Evolutionary conservation across 345 rosid genomes (phyloP), one percentile per base, ranked within the genome.

Genomic region (Sonneratia caseolaris): DNA sequence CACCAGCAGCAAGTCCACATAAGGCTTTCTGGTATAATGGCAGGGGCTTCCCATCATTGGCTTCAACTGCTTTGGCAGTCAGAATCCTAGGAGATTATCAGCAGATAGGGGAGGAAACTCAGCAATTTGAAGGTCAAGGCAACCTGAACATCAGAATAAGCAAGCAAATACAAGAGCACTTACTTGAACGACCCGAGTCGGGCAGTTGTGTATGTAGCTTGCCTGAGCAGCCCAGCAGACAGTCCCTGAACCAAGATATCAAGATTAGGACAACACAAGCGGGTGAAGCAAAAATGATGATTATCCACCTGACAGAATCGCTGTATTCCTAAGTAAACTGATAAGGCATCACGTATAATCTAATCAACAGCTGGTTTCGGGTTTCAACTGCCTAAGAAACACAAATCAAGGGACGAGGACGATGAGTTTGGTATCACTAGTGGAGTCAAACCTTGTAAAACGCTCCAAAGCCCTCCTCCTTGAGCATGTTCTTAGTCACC

Each of bases 131-230:
- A 62, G 38, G 66, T 62, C 19, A 62, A 62, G 66, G 38, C 15
- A 62, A 35, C 37, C 38, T 32, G 19, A 22, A 57, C 64, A n/a
- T 0, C 57, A n/a, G 62, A 56, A 7, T n/a, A 56, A 4, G 62
- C 62, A 21, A n/a, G 57, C 3, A 18, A 56, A 56, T 11, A 56
- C n/a, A 12, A 48, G 56, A 69, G 42, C 35, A 79, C 88, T 86
- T 79, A 95, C 99, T 75, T 90, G 85, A 95, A 95, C 69, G 99
- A 82, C 75, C 99, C 99, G 74, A 95, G 97, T 42, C 99, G 89
- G 16, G 99, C 99, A 35, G 99, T 95, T 65, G 99, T 90, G 77
- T 95, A 95, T 35, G 99, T 95, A 75, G 98, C 99, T 88, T 95
- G 98, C 84, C 99, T 90, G 56, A 95, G 83, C 49, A 95, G 82